Evolutionary conservation across 2,329 filamentous ascomycete genomes (phyloP), one percentile per base, ranked within the genome.

Genomic region (Polychaeton citri): DNA sequence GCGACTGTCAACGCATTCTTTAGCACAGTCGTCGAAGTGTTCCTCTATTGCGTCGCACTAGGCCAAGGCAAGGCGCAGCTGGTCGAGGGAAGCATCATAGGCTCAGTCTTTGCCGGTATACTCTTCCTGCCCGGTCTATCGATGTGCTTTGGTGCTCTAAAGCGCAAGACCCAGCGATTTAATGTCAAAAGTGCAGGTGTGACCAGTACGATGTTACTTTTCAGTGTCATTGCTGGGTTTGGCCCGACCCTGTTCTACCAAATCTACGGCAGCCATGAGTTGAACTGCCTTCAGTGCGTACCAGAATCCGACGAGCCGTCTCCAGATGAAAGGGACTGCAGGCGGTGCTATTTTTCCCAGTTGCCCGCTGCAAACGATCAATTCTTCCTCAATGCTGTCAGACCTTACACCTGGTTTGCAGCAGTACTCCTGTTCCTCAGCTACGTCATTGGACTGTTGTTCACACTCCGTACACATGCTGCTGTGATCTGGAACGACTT

Each of bases 1-100:
- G 90, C 90, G 19, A 92, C 88, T 20, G 83, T 96, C 65, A 98
- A 98, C 50, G 90, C 90, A 32, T 93, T 98, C 60, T 98, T 98
- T 65, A 94, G 87, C 9, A 98, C 90, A 2, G 71, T 98, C 16
- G 90, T 98, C 7, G 90, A 98, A 56, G 92, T 98, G 2, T 98
- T 92, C 59, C 74, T 98, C 16, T 98, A 98, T 62, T 96, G 90
- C 55, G 78, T 96, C 36, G 90, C 90, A 12, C 70, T 98, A 31
- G 83, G 78, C 16, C 80, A 98, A 58, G 90, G 90, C 44, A 98
- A 98, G 59, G 81, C 81, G 2, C 79, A 81, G 51, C 74, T 98
- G 20, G 90, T 98, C 2, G 90, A 98, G 59, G 90, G 90, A 34
- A 95, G 87, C 61, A 86, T 98, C 48, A 84, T 98, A 41, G 90